These are phyloP conservation scores for Stentor coeruleus DNA, from an alignment of 73 alveolate genomes.

Conservation along the genomic window DNA sequence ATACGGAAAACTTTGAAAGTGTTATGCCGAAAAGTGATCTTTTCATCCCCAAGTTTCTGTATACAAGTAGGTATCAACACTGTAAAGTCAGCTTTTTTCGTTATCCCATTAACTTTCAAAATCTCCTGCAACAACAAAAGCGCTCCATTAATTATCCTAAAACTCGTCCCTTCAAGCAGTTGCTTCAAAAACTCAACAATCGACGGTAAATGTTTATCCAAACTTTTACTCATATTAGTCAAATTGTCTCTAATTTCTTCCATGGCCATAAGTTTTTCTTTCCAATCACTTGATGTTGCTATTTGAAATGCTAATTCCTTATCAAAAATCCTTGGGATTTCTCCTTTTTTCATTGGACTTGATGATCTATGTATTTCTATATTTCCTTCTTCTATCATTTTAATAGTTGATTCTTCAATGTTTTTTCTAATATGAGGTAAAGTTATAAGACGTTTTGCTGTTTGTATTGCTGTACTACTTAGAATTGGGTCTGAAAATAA, in stretches of 20 bases:
- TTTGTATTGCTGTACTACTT: constrained; percentile 3
- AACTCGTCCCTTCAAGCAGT: constrained; percentile 17
- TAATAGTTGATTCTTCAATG: not conserved
- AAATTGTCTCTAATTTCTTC: constrained; percentile 1
- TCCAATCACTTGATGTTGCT: not conserved
- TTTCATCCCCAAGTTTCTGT: constrained; percentile 13
- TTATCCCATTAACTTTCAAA: not conserved
- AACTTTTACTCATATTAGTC: not conserved
- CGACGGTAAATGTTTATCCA: constrained; percentile 16
- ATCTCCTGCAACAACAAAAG: constrained; percentile 6
- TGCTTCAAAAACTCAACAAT: not conserved
- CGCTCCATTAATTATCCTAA: constrained; percentile 7
- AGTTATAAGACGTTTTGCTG: not conserved
- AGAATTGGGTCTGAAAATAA: constrained; percentile 4
- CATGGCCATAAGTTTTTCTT: constrained; percentile 21
- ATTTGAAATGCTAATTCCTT: not conserved
- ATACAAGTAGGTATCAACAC: constrained; percentile 12
- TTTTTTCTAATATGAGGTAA: not conserved
- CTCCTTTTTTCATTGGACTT: constrained; percentile 3
- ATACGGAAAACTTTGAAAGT: not conserved
- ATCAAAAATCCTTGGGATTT: constrained; percentile 13
- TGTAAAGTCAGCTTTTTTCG: constrained; percentile 16
- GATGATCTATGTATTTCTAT: not conserved
- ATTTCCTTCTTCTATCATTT: not conserved
- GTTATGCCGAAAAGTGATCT: not conserved